Base-by-base conservation (phyloP, 169 alveolate genomes). In the Plasmodium coatneyi region DNA sequence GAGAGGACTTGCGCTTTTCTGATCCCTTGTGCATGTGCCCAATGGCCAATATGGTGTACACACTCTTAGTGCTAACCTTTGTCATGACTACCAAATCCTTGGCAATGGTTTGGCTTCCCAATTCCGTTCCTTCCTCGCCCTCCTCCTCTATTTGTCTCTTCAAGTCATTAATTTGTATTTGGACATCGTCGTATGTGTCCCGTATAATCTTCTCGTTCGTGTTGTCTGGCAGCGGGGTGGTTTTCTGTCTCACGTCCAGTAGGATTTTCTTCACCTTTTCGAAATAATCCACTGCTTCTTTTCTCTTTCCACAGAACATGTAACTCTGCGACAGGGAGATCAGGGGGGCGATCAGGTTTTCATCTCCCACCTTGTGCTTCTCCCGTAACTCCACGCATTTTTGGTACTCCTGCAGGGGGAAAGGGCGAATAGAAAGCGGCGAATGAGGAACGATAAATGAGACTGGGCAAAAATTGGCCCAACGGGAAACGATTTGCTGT, bases 241-340 rank as follows among this genome's bases (percentile, higher is more conserved):
- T 86, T 76, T 86, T 86, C 43, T 86, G 93, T 86, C 93, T 74
- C 9, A 86, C 93, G 41, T 86, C 93, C 41, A 86, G 32, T 5
- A 86, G 46, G 54, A 86, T 86, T 22, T 76, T 86, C 49, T 86
- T 86, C 16, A 86, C 93, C 22, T 86, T 86, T 76, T 86, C 93
- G 66, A 86, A 76, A 78, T 60, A 86, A 19, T 86, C 86, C 39
- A 86, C 93, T 9, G 93, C 93, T 32, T 74, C 93, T 76, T 86
- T 86, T 36, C 93, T 74, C 43, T 86, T 86, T 86, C 93, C 93
- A 16, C 93, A 86, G 80, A 86, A 86, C 93, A 86, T 86, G 79
- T 86, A 86, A 43, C 93, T 86, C 32, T 86, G 93, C n/a, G 93
- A 86, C 43, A 86, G 52, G n/a, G 93, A 86, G 36, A 86, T 86